phyloP scores from a whole-genome alignment of 1,139 yeast genomes.

The Blastobotrys petasosporus region DNA sequence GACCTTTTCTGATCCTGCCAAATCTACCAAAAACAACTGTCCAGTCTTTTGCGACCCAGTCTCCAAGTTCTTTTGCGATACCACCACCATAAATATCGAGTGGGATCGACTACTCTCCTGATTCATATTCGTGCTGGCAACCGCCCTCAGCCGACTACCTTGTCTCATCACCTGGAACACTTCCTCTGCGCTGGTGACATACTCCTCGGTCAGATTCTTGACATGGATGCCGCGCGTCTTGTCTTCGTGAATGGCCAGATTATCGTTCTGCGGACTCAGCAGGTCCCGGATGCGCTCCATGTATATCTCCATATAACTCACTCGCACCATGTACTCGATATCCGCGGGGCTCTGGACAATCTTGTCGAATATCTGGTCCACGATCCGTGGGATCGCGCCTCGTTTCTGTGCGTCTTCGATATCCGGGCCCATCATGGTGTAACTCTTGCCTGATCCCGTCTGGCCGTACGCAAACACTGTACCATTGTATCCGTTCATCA shows the following conservation, averaged over 20 bases:
- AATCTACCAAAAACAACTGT: conserved; percentile 71
- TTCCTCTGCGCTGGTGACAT: conserved; percentile 55
- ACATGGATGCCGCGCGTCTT: conserved; percentile 63
- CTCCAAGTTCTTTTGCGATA: conserved; percentile 52
- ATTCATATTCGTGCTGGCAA: conserved; percentile 67
- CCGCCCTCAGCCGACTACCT: conserved; percentile 53
- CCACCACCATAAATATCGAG: conserved; percentile 64
- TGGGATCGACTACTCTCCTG: conserved; percentile 76
- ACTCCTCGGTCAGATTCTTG: conserved; percentile 56
- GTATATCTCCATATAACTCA: conserved; percentile 76
- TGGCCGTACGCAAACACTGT: conserved; percentile 86
- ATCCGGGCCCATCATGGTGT: conserved; percentile 73
- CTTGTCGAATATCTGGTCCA: conserved; percentile 56
- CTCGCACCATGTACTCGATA: conserved; percentile 61
- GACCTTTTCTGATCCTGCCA: conserved; percentile 89
- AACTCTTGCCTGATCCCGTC: conserved; percentile 82
- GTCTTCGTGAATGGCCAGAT: conserved; percentile 61
- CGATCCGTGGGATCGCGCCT: conserved; percentile 73
- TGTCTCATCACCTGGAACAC: conserved; percentile 49
- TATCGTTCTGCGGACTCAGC: conserved; percentile 35
- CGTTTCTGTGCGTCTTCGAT: conserved; percentile 35
- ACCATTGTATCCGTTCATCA: conserved; percentile 76
- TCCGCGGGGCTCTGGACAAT: conserved; percentile 49
- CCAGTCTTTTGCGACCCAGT: conserved; percentile 51
- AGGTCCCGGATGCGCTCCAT: conserved; percentile 73